Evolutionary conservation across 805 yeast genomes (phyloP).

Genomic region (Cyberlindnera euphorbiae): DNA sequence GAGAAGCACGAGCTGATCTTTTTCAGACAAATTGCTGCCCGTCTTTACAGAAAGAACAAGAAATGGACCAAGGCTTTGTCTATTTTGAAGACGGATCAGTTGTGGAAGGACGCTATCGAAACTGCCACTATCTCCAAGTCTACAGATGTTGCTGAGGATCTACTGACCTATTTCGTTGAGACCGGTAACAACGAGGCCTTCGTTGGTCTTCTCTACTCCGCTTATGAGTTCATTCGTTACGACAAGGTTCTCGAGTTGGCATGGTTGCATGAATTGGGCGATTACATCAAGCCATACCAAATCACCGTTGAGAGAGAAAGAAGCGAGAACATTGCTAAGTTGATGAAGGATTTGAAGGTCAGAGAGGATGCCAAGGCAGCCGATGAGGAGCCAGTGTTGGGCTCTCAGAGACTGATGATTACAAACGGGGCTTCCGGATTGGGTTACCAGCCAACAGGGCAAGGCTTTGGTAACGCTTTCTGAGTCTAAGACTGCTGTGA

Average conservation of each 20-base stretch:
- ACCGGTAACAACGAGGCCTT: slow-evolving; percentile 95
- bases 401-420: slow-evolving; percentile 71
- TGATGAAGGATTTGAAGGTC: slow-evolving; percentile 65
- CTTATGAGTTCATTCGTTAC: slow-evolving; percentile 72
- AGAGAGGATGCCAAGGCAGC: slow-evolving; percentile 59
- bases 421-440: slow-evolving; percentile 69
- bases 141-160: slow-evolving; percentile 80
- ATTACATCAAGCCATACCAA: slow-evolving; percentile 87
- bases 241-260: slow-evolving; percentile 86
- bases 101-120: slow-evolving; percentile 92
- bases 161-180: slow-evolving; percentile 87
- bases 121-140: slow-evolving; percentile 84
- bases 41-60: slow-evolving; percentile 88
- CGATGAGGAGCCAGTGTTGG: slow-evolving; percentile 39
- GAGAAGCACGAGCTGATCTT: slow-evolving; percentile 88
- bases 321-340: slow-evolving; percentile 55
- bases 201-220: slow-evolving; percentile 81
- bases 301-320: slow-evolving; percentile 83
- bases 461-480: slow-evolving; percentile 60
- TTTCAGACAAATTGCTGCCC: slow-evolving; percentile 95
- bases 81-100: slow-evolving; percentile 82
- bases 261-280: slow-evolving; percentile 83
- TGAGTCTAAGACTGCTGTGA: slow-evolving; percentile 2
- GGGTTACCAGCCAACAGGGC: slow-evolving; percentile 68
- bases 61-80: slow-evolving; percentile 88